Percentiles rank a stretch among this genome's conserved stretches.
phyloP scores from a whole-genome alignment of 176 grass and related monocot genomes.

The Lolium perenne region DNA sequence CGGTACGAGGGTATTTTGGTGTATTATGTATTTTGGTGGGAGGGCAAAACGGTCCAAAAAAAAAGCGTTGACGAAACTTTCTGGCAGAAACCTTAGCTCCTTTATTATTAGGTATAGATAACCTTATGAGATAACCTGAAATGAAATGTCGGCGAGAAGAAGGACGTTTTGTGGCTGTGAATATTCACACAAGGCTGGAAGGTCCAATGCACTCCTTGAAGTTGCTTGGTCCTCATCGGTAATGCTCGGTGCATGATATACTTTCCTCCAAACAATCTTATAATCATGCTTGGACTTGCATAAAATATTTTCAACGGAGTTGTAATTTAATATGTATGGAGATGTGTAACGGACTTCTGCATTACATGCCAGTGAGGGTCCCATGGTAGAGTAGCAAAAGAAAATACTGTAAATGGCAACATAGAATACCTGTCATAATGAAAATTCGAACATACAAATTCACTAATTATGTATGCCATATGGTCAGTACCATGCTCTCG shows the following conservation, averaged over 20 bases:
- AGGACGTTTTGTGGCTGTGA: background rate
- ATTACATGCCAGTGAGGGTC: background rate
- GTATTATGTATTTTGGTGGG: too few relatives aligned
- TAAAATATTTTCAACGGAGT: background rate
- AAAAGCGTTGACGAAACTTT: too few relatives aligned
- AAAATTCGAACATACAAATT: too few relatives aligned
- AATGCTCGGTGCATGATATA: conserved; percentile 56
- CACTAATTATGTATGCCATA: background rate
- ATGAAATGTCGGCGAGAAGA: background rate
- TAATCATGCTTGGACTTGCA: too few relatives aligned
- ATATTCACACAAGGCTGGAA: conserved; percentile 34
- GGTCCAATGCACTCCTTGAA: conserved; percentile 35
- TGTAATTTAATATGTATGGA: background rate
- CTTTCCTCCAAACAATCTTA: conserved; percentile 48
- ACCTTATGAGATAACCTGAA: background rate
- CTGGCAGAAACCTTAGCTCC: too few relatives aligned
- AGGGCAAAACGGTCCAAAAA: too few relatives aligned
- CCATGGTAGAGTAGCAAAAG: background rate
- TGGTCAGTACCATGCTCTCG: conserved; percentile 48
- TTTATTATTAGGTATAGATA: background rate
- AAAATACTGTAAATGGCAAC: background rate
- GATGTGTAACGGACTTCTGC: background rate
- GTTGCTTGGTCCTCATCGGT: conserved; percentile 64
- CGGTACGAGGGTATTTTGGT: too few relatives aligned
- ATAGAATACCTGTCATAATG: background rate